phyloP scores from a whole-genome alignment of 306 rosid species.

The Citrullus amarus region DNA sequence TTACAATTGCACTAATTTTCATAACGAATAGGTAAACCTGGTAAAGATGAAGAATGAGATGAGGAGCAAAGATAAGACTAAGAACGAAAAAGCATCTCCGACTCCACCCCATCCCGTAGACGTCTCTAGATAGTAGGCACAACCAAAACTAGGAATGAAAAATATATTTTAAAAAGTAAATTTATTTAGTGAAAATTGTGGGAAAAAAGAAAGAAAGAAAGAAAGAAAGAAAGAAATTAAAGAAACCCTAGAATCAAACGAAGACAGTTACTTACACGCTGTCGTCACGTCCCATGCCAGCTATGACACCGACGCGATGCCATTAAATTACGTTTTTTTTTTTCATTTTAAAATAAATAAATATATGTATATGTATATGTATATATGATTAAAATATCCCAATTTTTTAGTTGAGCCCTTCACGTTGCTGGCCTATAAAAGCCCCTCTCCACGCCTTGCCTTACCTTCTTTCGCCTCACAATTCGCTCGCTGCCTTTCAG shows the following conservation, averaged over 20 bases:
- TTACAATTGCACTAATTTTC: too few species aligned
- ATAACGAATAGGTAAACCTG: too few species aligned
- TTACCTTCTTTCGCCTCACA: conserved; percentile 1
- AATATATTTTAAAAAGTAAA: too few species aligned
- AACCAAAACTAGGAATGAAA: too few species aligned
- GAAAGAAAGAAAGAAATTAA: too few species aligned
- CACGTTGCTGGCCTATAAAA: conserved; percentile 2
- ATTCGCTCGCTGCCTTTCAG: background rate
- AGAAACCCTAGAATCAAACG: background rate
- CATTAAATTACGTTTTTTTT: background rate
- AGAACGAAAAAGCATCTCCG: too few species aligned
- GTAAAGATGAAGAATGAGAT: too few species aligned
- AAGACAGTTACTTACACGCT: background rate
- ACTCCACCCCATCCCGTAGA: too few species aligned
- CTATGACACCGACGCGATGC: conserved; percentile 1
- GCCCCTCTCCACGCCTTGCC: background rate
- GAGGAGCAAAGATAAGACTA: too few species aligned
- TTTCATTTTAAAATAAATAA: background rate
- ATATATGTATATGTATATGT: too few species aligned
- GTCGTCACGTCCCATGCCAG: conserved; percentile 11
- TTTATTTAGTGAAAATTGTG: background rate
- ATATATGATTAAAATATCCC: background rate
- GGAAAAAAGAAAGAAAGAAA: background rate
- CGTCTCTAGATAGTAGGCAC: too few species aligned
- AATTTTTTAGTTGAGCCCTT: background rate